Base-by-base conservation (phyloP, 495 filamentous ascomycete genomes). In the Staphylotrichum longicolle region DNA sequence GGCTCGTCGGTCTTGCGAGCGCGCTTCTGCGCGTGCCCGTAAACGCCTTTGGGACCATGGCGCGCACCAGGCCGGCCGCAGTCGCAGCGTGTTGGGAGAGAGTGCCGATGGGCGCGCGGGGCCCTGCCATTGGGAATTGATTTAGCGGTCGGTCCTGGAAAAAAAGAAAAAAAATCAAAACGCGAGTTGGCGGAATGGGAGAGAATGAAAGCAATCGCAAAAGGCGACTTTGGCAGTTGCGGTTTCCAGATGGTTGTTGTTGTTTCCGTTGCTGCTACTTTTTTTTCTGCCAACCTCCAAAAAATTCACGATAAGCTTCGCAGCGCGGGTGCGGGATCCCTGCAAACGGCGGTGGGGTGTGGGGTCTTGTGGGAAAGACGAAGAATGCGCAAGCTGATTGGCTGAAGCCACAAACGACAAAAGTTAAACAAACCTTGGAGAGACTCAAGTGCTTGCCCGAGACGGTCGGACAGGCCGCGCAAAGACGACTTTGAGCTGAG, bases 101-200 rank as follows among this genome's bases (percentile, higher is more conserved):
- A 32, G 67, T 70, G 54, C 68, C 68, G 58, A 73, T 55, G 63
- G 66, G 71, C 55, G 69, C 70, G 54, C 64, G 66, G 34, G 72
- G 71, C 62, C 70, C 69, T 50, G 71, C 66, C 74, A 76, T 76
- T 14, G 60, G 11, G 12, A 41, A 15, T 55, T 58, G 44, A 54
- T 58, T 32, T 61, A 56, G 39, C 34, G 61, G 14, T 48, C 49
- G 11, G 61, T 63, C 10, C 51, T 54, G n/a, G 57, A 48, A 39
- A 62, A 60, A 50, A 0, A 57, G 20, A 3, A 8, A 46, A 35
- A 15, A 41, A 44, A 12, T 7, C 40, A 41, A 46, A 41, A n/a
- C 51, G 49, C 14, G 46, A 1, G 42, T 41, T 30, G 9, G 32
- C 6, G 37, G 37, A 48, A 53, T n/a, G 37, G 10, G 53, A 35